phyloP scores from a whole-genome alignment of 331 rosid species.

The Malus hybrid region DNA sequence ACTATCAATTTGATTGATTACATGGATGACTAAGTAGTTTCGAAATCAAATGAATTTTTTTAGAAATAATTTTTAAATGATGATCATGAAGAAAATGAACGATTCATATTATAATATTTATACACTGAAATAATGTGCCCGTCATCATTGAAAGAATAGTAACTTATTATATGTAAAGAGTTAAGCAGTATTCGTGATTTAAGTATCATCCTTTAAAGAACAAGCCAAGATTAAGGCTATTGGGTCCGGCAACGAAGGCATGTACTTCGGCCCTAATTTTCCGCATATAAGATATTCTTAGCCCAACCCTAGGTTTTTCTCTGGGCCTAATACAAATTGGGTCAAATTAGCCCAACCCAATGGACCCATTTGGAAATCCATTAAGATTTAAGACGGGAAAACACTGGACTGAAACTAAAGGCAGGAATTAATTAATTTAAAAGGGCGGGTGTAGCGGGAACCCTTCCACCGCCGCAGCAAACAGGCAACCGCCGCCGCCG shows the following conservation, averaged over 20 bases:
- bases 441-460: neutral
- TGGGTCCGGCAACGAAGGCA: neutral
- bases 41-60: no score
- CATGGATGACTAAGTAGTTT: no score
- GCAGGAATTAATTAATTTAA: neutral
- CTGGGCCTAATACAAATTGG: neutral
- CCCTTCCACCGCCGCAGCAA: neutral
- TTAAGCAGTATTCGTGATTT: no score
- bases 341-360: neutral
- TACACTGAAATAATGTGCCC: neutral
- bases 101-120: no score
- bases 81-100: no score
- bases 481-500: neutral
- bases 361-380: neutral
- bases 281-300: no score
- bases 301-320: neutral
- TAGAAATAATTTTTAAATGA: no score
- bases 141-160: neutral
- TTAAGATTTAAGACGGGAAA: neutral
- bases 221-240: neutral
- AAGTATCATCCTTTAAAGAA: no score
- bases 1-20: neutral
- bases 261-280: neutral
- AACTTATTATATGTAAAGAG: neutral
- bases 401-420: neutral